phyloP scores from a whole-genome alignment of 345 rosid genomes.

The Erucastrum elatum region DNA sequence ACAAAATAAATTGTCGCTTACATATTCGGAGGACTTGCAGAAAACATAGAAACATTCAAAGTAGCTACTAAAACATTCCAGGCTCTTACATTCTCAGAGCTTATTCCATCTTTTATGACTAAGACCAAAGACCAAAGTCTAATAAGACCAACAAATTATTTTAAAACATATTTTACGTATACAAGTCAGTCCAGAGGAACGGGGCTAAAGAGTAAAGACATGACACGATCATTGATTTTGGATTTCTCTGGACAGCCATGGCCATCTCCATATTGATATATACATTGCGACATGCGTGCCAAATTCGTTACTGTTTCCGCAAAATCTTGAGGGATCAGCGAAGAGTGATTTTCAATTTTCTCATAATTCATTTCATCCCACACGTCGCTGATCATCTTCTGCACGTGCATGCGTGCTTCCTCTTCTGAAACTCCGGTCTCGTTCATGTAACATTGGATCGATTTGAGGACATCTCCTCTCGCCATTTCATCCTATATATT shows the following conservation, averaged over 20 bases:
- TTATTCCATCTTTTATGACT: background rate
- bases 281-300: slow-evolving; percentile 38
- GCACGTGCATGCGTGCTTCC: slow-evolving; percentile 30
- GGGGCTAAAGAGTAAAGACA: slow-evolving; percentile 24
- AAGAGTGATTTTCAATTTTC: background rate
- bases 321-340: slow-evolving; percentile 10
- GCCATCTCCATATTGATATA: slow-evolving; percentile 48
- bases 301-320: slow-evolving; percentile 23
- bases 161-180: background rate
- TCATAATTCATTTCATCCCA: slow-evolving; percentile 48
- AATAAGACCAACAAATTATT: background rate
- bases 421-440: slow-evolving; percentile 41
- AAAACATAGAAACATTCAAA: background rate
- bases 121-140: background rate
- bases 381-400: slow-evolving; percentile 26
- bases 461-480: slow-evolving; percentile 29
- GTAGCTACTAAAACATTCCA: background rate
- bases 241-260: slow-evolving; percentile 31
- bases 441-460: slow-evolving; percentile 39
- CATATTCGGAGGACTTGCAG: background rate
- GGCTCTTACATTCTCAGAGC: background rate
- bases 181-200: slow-evolving; percentile 19
- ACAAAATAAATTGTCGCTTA: background rate
- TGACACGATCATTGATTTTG: slow-evolving; percentile 14
- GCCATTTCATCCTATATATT: slow-evolving; percentile 34